phyloP scores from a whole-genome alignment of 2,329 filamentous ascomycete genomes.

The Cytospora paraplurivora region DNA sequence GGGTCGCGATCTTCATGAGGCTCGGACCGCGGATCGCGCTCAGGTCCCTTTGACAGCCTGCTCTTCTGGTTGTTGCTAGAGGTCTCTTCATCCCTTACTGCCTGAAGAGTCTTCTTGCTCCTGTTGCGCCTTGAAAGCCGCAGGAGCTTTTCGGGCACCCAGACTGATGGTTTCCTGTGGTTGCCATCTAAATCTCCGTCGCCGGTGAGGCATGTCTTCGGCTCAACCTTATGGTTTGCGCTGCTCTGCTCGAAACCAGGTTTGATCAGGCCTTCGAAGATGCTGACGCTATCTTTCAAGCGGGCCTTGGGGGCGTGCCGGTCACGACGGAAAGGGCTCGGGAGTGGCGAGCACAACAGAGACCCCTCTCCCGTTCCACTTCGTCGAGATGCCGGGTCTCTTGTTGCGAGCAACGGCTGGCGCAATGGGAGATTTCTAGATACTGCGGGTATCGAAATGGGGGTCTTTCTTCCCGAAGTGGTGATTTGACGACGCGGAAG shows the following conservation, averaged over 20 bases:
- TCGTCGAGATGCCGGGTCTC: neutral
- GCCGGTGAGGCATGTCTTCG: neutral
- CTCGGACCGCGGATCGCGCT: neutral
- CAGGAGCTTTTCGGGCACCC: conserved; percentile 6
- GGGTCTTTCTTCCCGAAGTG: neutral
- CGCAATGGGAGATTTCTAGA: neutral
- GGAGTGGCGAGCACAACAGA: conserved; percentile 12
- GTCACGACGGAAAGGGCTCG: conserved; percentile 10
- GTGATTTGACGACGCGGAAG: neutral
- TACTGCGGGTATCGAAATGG: neutral
- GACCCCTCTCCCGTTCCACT: neutral
- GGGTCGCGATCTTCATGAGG: neutral
- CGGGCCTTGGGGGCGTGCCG: neutral
- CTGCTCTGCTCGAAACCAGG: neutral
- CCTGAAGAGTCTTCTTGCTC: neutral
- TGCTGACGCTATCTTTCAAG: conserved; percentile 18
- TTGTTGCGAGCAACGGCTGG: neutral
- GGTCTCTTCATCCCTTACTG: neutral
- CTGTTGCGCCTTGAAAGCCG: neutral
- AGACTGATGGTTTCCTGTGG: neutral
- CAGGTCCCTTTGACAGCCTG: neutral
- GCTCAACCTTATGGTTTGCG: neutral
- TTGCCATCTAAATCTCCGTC: neutral
- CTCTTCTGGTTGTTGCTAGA: neutral
- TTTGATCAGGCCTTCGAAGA: conserved; percentile 24